Evolutionary conservation across 176 grass and related monocot genomes (phyloP), one percentile per base, ranked within the genome.

Genomic region (Carex parvula): DNA sequence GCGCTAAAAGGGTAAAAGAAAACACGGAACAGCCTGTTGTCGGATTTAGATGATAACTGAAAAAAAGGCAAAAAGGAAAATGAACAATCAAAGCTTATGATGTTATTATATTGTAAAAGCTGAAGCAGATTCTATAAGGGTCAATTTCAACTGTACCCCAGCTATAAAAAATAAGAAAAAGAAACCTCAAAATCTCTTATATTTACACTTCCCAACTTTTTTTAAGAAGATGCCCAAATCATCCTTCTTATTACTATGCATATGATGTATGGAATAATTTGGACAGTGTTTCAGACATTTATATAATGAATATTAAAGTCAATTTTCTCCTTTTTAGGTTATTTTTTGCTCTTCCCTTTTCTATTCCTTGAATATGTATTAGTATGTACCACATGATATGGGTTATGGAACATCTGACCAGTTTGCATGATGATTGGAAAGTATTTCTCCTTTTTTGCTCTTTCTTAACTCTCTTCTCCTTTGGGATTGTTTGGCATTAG

Each of bases 31-130:
- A 98, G 83, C 93, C 94, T 91, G 83, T 98, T 93, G 86, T 98
- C 96, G 22, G 82, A 98, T 93, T 98, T 98, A 42, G 96, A 98
- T 87, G 96, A 95, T 50, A 98, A 85, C 93, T 95, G 93, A n/a
- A 85, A 63, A 39, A 84, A 48, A 70, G 18, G 64, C 50, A 37
- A 56, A 61, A 61, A 68, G 20, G 48, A 65, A 48, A 50, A 57
- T 16, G 17, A 42, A 67, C 52, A 80, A 79, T 66, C 48, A 80
- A 80, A 44, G 55, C 39, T 48, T 81, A 89, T 76, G 33, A 78
- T 67, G 83, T 32, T 50, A 55, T 71, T 68, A 84, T 76, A 76
- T 29, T 76, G 21, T 48, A 76, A 76, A 76, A 55, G 5, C 73
- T 62, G 20, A 62, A 22, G 24, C 26, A 55, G 6, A 15, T 56